phyloP scores from a whole-genome alignment of 2,329 filamentous ascomycete genomes.

The Aspergillus bombycis region DNA sequence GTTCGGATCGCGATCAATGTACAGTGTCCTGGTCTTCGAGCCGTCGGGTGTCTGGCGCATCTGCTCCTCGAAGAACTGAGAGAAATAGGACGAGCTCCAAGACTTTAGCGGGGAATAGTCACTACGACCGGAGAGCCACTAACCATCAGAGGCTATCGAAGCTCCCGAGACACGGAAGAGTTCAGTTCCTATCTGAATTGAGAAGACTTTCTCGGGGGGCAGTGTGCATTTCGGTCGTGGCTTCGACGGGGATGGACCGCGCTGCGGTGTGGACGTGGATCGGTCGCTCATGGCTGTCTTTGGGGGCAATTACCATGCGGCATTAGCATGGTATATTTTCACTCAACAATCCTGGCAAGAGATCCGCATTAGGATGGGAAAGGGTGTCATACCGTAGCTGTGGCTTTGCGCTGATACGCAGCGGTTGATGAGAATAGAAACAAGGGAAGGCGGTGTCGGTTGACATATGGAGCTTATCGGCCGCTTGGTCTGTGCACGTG shows the following conservation, averaged over 20 bases:
- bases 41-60: slow-evolving; percentile 65
- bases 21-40: slow-evolving; percentile 72
- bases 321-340: neutral
- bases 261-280: neutral
- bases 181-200: slow-evolving; percentile 70
- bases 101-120: slow-evolving; percentile 47
- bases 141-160: slow-evolving; percentile 72
- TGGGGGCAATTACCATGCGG: neutral
- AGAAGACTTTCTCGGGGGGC: slow-evolving; percentile 66
- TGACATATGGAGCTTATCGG: neutral
- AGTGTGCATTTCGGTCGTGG: slow-evolving; percentile 34
- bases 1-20: slow-evolving; percentile 89
- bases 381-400: neutral
- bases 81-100: slow-evolving; percentile 90
- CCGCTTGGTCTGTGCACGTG: neutral
- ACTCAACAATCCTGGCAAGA: too few species aligned
- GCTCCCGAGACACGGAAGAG: slow-evolving; percentile 71
- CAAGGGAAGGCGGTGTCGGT: neutral
- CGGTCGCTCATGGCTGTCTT: slow-evolving; percentile 1
- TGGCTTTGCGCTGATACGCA: neutral
- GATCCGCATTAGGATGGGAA: neutral
- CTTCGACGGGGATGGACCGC: neutral
- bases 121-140: slow-evolving; percentile 33
- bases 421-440: neutral
- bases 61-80: slow-evolving; percentile 88